Percentiles rank a stretch among this genome's conserved stretches.
Conservation (phyloP, 805 yeast species). For the Ogataea parapolymorpha region DNA sequence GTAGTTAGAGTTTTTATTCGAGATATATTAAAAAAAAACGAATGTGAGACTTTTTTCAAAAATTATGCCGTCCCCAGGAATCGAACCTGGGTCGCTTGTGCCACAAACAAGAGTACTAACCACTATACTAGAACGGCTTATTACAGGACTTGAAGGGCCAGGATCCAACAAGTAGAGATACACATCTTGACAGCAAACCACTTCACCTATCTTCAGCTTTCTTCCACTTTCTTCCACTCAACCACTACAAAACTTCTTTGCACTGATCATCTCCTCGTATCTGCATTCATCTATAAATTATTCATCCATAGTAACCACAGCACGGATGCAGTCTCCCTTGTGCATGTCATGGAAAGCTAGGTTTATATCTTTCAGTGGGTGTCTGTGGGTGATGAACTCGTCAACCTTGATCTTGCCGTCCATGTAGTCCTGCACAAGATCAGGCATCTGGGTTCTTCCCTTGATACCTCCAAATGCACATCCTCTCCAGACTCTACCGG, state of each 20-base stretch:
- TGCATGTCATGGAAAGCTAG: conserved; percentile 94
- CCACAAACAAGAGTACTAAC: conserved; percentile 31
- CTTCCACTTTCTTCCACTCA: too few species aligned
- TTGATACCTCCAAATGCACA: conserved; percentile 99
- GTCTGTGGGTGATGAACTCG: conserved; percentile 92
- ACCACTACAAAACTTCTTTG: background rate
- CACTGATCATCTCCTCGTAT: background rate
- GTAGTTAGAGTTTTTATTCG: too few species aligned
- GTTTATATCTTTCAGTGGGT: conserved; percentile 73
- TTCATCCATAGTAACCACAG: conserved; percentile 50
- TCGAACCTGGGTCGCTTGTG: conserved; percentile 31
- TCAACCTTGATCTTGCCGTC: conserved; percentile 82
- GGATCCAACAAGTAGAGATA: background rate
- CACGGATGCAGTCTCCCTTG: conserved; percentile 89
- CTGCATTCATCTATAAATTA: conserved; percentile 8
- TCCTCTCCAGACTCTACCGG: conserved; percentile 99
- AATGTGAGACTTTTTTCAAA: too few species aligned
- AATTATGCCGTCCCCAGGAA: conserved; percentile 24
- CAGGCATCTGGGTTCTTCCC: conserved; percentile 95
- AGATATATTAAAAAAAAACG: too few species aligned
- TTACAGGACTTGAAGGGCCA: background rate
- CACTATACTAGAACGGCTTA: conserved; percentile 30
- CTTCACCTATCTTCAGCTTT: too few species aligned
- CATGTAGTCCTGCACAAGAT: conserved; percentile 80
- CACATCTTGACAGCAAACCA: too few species aligned